These are phyloP conservation scores for Cystobasidium pallidum DNA, from an alignment of 1,284 basidiomycete genomes.

Conservation along the genomic window DNA sequence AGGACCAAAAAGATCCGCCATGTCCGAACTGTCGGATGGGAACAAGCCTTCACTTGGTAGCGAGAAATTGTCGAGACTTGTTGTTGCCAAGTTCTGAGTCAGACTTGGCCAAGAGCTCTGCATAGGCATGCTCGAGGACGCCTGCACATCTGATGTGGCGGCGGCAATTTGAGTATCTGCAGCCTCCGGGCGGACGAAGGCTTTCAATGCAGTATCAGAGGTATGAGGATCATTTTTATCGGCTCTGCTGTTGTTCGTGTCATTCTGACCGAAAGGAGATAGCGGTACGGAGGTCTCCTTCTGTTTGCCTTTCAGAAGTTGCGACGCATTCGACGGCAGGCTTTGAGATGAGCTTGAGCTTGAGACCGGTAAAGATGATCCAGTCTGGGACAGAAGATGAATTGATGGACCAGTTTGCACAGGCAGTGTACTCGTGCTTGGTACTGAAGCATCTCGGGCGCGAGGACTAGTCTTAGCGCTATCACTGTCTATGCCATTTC, in stretches of 20 bases:
- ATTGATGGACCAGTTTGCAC: background rate
- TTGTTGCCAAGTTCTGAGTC: background rate
- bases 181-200: slow-evolving; percentile 6
- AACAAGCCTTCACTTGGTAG: slow-evolving; percentile 31
- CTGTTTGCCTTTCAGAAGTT: slow-evolving; percentile 16
- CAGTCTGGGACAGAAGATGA: background rate
- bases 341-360: slow-evolving; percentile 5
- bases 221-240: background rate
- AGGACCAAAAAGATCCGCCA: slow-evolving; percentile 30
- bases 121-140: background rate
- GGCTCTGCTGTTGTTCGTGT: slow-evolving; percentile 19
- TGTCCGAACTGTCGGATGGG: slow-evolving; percentile 12
- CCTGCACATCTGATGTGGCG: background rate
- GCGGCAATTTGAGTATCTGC: slow-evolving; percentile 9
- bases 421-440: slow-evolving; percentile 13
- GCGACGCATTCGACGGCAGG: slow-evolving; percentile 1
- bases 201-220: background rate
- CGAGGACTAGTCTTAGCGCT: background rate
- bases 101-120: background rate
- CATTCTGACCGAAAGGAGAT: slow-evolving; percentile 6
- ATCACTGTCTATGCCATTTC: slow-evolving; percentile 2
- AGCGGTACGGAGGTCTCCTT: slow-evolving; percentile 12
- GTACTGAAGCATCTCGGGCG: background rate
- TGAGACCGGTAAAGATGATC: slow-evolving; percentile 1
- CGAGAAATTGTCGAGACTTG: slow-evolving; percentile 14